Evolutionary conservation across 768 basidiomycete species (phyloP), one percentile per base, ranked within the genome.

Genomic region (Terana coerulea): DNA sequence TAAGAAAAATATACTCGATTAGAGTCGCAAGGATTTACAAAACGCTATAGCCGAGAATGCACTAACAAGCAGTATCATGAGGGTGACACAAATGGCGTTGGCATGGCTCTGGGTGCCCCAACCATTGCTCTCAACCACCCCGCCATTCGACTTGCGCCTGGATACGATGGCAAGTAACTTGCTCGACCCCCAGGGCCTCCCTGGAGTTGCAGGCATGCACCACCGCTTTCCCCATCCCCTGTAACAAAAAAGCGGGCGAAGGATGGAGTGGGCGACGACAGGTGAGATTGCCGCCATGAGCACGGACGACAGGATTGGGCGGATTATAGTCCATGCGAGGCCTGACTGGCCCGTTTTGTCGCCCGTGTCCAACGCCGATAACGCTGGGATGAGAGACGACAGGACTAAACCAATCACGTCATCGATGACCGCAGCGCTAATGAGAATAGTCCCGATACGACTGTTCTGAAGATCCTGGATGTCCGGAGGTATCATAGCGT

Each of bases 371-470:
- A 51, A 19, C 1, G 43, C 40, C 3, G 72, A 68, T 15, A 80
- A 60, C 6, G 71, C 68, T 7, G 72, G 66, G 12, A 85, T 72
- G 37, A 85, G 74, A 21, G 75, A 75, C 0, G 79, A 75, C 29
- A 86, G 75, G 22, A 85, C 73, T 4, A 86, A 74, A 0, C 81
- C 82, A 14, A 80, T 69, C 8, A 85, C 72, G 61, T 88, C 84
- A 64, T 88, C 84, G 40, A 84, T 69, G 11, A 86, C 67, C 0
- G 86, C 86, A 1, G 83, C 83, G 43, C 75, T 76, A 54, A 81
- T 69, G 14, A 88, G 65, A 0, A 84, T 74, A 2, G 77, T 75
- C 0, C 84, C 83, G 0, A 81, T 72, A 41, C 74, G 70, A 2
- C 76, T 82, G 31, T 67, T 67, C 22, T 72, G 68, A 26, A 83